Base-by-base conservation (phyloP, 495 filamentous ascomycete genomes). In the Xylaria sp. region DNA sequence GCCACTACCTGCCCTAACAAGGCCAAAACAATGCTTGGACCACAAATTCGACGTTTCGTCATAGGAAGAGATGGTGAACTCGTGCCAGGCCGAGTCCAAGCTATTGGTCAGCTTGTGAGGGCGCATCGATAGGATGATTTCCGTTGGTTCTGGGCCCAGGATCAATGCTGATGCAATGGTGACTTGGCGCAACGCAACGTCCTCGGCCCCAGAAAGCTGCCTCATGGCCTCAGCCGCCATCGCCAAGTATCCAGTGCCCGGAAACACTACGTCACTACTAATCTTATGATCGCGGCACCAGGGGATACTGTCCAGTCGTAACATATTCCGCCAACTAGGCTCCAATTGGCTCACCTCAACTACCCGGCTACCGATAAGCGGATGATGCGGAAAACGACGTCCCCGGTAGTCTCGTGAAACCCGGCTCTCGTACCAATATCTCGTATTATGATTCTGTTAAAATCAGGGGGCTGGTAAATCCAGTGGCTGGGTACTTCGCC, bases 231-330 rank as follows among this genome's bases (percentile, higher is more conserved):
- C 84, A 5, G 80, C 77, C n/a, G 77, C 82, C 84, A 87, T 87
- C 24, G 80, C 77, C 31, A 87, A 61, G 68, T 80, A 87, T 0
- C 80, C 84, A 0, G 85, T 76, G 15, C 70, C 78, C 0, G 87
- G 87, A 66, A 87, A 89, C 11, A 87, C 75, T 5, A 84, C 73
- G 8, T 81, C 68, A 0, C 67, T 73, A 15, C 78, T 75, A 6
- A 89, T 61, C 8, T 71, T 70, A 74, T 88, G 86, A 35, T 88
- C 86, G 14, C 68, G 67, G 7, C 88, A 67, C 87, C 87, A 89
- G 0, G 81, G 83, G 5, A 83, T 75, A 40, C 85, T 75, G 2
- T 84, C 79, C 5, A 83, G 62, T 0, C 72, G 71, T 7, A 90
- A 40, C 0, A 85, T 37, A 71, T 86, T 87, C 37, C 87, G 77